A percentile compares a stretch with the other conserved stretches of the same genome.
phyloP scores from a whole-genome alignment of 2,329 filamentous ascomycete genomes.

The Raffaelea arxii region DNA sequence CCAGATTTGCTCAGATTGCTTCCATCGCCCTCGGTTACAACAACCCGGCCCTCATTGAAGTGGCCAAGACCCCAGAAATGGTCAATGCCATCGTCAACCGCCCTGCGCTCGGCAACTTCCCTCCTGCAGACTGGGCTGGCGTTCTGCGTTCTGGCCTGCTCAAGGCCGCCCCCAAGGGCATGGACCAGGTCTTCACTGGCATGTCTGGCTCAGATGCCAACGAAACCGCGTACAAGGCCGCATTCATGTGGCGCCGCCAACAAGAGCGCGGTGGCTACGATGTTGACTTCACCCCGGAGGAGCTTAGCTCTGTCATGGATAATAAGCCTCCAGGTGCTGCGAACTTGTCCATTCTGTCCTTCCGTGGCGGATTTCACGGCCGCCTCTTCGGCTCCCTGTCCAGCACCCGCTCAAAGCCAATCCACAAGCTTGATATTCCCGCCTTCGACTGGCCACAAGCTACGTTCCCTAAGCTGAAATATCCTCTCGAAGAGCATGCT shows the following conservation, averaged over 20 bases:
- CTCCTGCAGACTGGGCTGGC: conserved; percentile 71
- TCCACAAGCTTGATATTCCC: conserved; percentile 91
- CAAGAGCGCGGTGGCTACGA: conserved; percentile 67
- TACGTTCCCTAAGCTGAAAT: conserved; percentile 75
- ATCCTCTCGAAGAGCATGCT: conserved; percentile 71
- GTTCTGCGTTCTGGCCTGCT: conserved; percentile 74
- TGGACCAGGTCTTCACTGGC: conserved; percentile 84
- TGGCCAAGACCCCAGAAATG: conserved; percentile 70
- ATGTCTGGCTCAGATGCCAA: conserved; percentile 88
- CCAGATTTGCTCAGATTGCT: conserved; percentile 88
- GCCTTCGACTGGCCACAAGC: conserved; percentile 94
- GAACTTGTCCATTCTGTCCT: conserved; percentile 73
- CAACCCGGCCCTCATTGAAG: conserved; percentile 64
- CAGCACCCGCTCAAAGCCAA: conserved; percentile 84
- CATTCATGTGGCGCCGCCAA: conserved; percentile 86
- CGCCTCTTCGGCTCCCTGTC: conserved; percentile 80
- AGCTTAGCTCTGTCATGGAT: conserved; percentile 65
- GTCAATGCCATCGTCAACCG: conserved; percentile 73
- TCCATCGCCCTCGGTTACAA: conserved; percentile 91
- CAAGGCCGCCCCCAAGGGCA: conserved; percentile 69
- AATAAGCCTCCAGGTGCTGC: conserved; percentile 72
- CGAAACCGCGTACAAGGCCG: conserved; percentile 89
- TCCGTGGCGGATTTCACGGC: conserved; percentile 83
- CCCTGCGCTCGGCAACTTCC: conserved; percentile 85
- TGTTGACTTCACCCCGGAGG: conserved; percentile 70